These are phyloP conservation scores for Ceratocystis huliohia DNA, from an alignment of 2,329 filamentous ascomycete species.

Conservation along the genomic window DNA sequence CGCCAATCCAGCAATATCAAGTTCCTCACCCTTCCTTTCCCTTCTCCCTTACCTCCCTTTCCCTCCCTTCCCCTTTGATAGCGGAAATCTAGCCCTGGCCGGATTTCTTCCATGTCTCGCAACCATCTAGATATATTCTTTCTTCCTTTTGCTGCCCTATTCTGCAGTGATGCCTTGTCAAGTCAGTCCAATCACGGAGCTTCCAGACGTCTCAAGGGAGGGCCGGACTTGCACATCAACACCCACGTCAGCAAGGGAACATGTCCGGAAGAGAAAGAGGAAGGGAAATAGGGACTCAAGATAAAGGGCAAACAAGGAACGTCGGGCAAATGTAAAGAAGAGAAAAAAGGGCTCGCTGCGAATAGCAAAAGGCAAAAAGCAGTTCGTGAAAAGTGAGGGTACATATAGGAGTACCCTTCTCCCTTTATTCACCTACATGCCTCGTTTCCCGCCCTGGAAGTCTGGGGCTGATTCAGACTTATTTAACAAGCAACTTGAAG, in stretches of 20 bases:
- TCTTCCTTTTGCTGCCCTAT: neutral
- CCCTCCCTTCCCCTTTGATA: too few relatives aligned
- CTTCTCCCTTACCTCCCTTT: too few relatives aligned
- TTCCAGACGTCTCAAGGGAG: neutral
- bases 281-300: neutral
- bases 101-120: neutral
- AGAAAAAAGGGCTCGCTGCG: neutral
- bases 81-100: too few relatives aligned
- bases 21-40: neutral
- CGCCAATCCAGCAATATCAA: neutral
- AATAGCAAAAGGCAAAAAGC: neutral
- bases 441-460: neutral
- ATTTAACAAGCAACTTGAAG: neutral
- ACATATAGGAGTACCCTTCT: neutral
- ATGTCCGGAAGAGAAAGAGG: neutral
- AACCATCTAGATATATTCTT: slow-evolving; percentile 6
- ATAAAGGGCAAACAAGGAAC: neutral
- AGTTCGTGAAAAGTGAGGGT: neutral
- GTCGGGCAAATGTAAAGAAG: neutral
- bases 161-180: too few relatives aligned
- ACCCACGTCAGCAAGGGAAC: neutral
- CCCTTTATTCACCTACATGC: slow-evolving; percentile 3
- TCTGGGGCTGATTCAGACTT: neutral
- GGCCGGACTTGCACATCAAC: neutral
- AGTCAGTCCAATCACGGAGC: neutral